Percentiles rank a stretch among this genome's conserved stretches.
Conservation (phyloP, 352 stramenopile genomes). For the Phytophthora podocarpi region DNA sequence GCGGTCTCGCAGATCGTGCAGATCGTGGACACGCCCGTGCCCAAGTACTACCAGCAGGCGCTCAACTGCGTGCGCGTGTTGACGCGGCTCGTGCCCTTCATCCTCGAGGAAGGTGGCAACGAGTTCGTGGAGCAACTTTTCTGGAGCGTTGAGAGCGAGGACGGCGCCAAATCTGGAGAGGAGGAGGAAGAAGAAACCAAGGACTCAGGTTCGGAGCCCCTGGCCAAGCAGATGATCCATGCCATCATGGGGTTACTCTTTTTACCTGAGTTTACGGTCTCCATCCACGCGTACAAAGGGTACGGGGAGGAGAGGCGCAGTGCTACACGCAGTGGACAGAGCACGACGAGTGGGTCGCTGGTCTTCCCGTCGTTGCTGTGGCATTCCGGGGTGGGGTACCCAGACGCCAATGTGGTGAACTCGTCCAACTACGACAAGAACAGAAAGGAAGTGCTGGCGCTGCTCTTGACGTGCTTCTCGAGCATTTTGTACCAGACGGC, state of each 20-base stretch:
- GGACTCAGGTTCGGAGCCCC: slow-evolving; percentile 33
- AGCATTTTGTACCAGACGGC: slow-evolving; percentile 95
- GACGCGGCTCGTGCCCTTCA: slow-evolving; percentile 84
- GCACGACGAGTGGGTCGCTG: slow-evolving; percentile 37
- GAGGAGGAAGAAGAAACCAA: slow-evolving; percentile 28
- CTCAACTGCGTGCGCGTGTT: slow-evolving; percentile 88
- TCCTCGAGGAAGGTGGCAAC: slow-evolving; percentile 75
- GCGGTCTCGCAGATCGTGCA: slow-evolving; percentile 84
- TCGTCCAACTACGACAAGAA: slow-evolving; percentile 92
- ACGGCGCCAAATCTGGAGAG: slow-evolving; percentile 38
- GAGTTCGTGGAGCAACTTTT: slow-evolving; percentile 88
- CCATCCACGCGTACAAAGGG: slow-evolving; percentile 83
- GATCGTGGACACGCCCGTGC: slow-evolving; percentile 87
- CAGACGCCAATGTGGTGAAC: slow-evolving; percentile 73
- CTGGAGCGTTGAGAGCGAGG: slow-evolving; percentile 50
- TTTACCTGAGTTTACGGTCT: slow-evolving; percentile 86
- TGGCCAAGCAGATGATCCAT: slow-evolving; percentile 82
- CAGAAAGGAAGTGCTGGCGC: slow-evolving; percentile 94
- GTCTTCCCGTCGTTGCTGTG: slow-evolving; percentile 84
- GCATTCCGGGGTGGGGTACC: slow-evolving; percentile 81
- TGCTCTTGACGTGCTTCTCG: slow-evolving; percentile 95
- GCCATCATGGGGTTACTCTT: slow-evolving; percentile 89
- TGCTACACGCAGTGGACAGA: slow-evolving; percentile 53
- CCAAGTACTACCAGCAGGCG: slow-evolving; percentile 89
- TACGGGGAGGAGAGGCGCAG: slow-evolving; percentile 79